Conservation (phyloP, 169 alveolate genomes). For the Eimeria maxima region DNA sequence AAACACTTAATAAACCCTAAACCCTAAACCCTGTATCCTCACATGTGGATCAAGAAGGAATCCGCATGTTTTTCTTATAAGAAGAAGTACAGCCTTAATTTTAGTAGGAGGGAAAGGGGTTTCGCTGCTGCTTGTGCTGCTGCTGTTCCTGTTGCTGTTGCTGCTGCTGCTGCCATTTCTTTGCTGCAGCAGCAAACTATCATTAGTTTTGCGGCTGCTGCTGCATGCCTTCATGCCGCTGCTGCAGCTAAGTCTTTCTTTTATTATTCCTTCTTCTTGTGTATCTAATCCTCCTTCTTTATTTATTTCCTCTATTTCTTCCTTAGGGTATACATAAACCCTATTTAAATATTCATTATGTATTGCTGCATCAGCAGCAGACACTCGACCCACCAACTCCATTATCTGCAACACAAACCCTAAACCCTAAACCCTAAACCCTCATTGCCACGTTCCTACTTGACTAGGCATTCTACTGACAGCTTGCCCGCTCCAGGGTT, state of each 20-base stretch:
- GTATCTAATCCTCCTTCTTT: background rate
- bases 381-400: background rate
- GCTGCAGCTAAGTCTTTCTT: background rate
- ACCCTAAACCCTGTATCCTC: slow-evolving; percentile 19
- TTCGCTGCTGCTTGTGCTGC: background rate
- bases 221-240: slow-evolving; percentile 5
- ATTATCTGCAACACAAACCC: background rate
- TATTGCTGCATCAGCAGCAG: background rate
- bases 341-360: background rate
- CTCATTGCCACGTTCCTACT: no score
- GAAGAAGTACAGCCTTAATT: background rate
- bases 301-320: background rate
- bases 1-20: no score
- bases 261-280: background rate
- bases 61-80: background rate
- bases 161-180: background rate
- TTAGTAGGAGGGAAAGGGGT: background rate
- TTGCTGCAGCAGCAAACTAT: slow-evolving; percentile 31
- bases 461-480: no score
- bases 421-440: slow-evolving; percentile 2
- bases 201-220: background rate
- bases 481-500: no score
- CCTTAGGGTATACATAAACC: background rate
- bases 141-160: slow-evolving; percentile 31
- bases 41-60: slow-evolving; percentile 21